Evolutionary conservation across 257 asterid genomes (phyloP), one percentile per base, ranked within the genome.

Genomic region (Asclepias syriaca): DNA sequence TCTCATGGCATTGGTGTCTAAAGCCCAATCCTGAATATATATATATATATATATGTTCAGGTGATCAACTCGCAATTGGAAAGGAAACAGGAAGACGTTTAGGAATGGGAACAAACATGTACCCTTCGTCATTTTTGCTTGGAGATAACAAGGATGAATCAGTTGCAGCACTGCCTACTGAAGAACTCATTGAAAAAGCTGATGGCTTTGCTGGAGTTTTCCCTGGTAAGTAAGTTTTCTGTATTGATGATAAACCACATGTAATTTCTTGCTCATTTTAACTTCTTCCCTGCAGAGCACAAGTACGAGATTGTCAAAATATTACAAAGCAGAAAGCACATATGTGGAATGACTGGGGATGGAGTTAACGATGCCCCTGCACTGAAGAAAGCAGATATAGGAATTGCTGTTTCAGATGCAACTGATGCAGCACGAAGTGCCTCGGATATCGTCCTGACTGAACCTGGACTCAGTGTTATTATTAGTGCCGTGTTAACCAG

Each of bases 301-400:
- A 88, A 88, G 71, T 86, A 83, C n/a, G 95, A 88, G 78, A 88
- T 88, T 0, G 91, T 88, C 74, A 83, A 84, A 81, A 88, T 79
- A 58, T 58, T 88, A 58, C 94, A 88, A 79, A 77, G 79, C 6
- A 58, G 82, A 60, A 78, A 84, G 63, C 91, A 88, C 83, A 88
- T 88, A 5, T 84, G 88, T 68, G 95, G 91, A 16, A 88, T 86
- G 95, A 88, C 95, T 6, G 88, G 95, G 5, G 95, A 88, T 71
- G 95, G 91, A 0, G 95, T 88, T 1, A 88, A 88, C 58, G 91
- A 88, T 53, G 94, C 94, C 3, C 95, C 91, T 0, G 95, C 95
- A 45, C 72, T 88, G 53, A 88, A 88, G 77, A 77, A 77, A 72
- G 94, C 91, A 15, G 91, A 88, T 64, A 88, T 88, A 43, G 95